phyloP scores from a whole-genome alignment of 441 rosid genomes.

The Eruca vesicaria region DNA sequence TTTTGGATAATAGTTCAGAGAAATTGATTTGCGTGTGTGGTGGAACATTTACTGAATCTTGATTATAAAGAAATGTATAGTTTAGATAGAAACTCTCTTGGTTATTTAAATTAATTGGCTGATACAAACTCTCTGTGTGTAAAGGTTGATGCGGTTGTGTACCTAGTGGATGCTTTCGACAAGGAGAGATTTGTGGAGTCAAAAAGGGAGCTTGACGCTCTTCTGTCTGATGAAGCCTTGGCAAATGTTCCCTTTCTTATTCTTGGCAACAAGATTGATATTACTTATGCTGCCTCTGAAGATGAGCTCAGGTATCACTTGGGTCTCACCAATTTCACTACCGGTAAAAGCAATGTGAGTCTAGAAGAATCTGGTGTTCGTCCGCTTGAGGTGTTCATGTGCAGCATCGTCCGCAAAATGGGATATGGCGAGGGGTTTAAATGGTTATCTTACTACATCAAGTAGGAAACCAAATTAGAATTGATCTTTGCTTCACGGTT shows the following conservation, averaged over 20 bases:
- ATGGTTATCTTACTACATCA: slow-evolving; percentile 59
- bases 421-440: slow-evolving; percentile 70
- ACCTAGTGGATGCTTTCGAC: slow-evolving; percentile 76
- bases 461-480: background rate
- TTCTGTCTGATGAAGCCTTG: slow-evolving; percentile 71
- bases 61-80: background rate
- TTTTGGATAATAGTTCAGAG: background rate
- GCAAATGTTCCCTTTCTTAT: slow-evolving; percentile 70
- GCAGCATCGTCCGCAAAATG: slow-evolving; percentile 66
- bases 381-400: slow-evolving; percentile 63
- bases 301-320: slow-evolving; percentile 62
- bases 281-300: slow-evolving; percentile 77
- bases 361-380: slow-evolving; percentile 46
- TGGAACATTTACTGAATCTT: too few species aligned
- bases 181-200: slow-evolving; percentile 74
- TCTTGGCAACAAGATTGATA: slow-evolving; percentile 75
- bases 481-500: background rate
- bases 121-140: background rate
- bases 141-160: slow-evolving; percentile 84
- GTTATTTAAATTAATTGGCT: background rate
- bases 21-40: background rate
- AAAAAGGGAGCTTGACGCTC: slow-evolving; percentile 68
- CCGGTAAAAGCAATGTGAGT: slow-evolving; percentile 60
- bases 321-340: slow-evolving; percentile 71
- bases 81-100: background rate